Evolutionary conservation across 2,329 filamentous ascomycete species (phyloP).

Genomic region (Talaromyces sp.): DNA sequence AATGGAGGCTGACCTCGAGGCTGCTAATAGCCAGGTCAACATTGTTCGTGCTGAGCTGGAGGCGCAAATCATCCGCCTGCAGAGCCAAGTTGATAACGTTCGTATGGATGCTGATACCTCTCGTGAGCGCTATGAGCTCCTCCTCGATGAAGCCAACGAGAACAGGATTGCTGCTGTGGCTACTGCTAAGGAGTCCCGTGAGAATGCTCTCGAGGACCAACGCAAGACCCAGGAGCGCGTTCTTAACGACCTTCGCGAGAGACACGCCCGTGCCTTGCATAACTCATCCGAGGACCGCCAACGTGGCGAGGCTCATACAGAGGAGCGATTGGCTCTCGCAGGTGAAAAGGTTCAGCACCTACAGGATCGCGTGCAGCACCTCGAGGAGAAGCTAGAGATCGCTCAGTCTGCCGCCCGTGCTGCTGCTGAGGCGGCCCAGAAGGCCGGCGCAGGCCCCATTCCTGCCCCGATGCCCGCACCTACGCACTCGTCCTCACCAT

Average conservation of each 20-base stretch:
- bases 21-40: conserved; percentile 83
- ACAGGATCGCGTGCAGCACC: conserved; percentile 78
- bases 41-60: conserved; percentile 80
- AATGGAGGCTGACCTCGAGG: conserved; percentile 79
- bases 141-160: conserved; percentile 77
- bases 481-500: conserved; percentile 51
- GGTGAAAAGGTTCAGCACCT: conserved; percentile 83
- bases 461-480: conserved; percentile 36
- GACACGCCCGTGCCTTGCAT: conserved; percentile 73
- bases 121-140: conserved; percentile 79
- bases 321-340: conserved; percentile 78
- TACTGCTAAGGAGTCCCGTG: conserved; percentile 57
- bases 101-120: conserved; percentile 78
- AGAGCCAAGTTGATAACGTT: conserved; percentile 74
- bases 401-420: conserved; percentile 84
- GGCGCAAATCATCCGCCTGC: conserved; percentile 71
- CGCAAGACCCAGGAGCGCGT: conserved; percentile 70
- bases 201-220: conserved; percentile 59
- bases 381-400: conserved; percentile 90
- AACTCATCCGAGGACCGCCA: conserved; percentile 80
- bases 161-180: conserved; percentile 64
- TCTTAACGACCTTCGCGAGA: conserved; percentile 73
- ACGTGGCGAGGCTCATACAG: conserved; percentile 74
- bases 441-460: conserved; percentile 42
- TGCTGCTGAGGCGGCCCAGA: conserved; percentile 74